phyloP scores from a whole-genome alignment of 2,329 filamentous ascomycete species.

The Plenodomus tracheiphilus region DNA sequence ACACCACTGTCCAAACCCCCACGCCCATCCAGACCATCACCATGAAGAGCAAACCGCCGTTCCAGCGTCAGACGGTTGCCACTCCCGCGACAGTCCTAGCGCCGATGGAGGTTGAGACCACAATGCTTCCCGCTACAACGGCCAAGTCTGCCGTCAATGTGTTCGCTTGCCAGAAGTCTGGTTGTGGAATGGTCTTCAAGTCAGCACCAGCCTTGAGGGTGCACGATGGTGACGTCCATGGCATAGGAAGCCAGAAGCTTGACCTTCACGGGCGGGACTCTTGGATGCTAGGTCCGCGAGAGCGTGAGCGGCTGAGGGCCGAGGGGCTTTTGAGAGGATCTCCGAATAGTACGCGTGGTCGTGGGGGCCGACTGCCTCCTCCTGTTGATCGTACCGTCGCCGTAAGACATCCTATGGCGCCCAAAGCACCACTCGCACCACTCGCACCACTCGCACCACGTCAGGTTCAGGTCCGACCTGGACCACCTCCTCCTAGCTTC shows the following conservation, averaged over 20 bases:
- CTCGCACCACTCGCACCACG: background rate
- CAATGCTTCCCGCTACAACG: background rate
- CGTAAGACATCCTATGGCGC: background rate
- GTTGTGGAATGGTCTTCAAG: constrained; percentile 19
- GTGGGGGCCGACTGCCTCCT: background rate
- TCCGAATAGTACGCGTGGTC: constrained; percentile 1
- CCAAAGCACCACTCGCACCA: no score
- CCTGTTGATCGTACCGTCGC: background rate
- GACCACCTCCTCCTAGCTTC: background rate
- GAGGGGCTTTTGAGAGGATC: constrained; percentile 13
- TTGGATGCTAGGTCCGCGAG: constrained; percentile 24
- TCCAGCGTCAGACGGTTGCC: background rate
- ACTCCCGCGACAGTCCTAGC: background rate
- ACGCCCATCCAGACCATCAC: background rate
- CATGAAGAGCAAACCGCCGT: background rate
- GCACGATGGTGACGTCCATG: constrained; percentile 27
- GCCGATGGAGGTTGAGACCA: background rate
- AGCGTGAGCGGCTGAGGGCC: constrained; percentile 17
- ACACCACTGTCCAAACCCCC: background rate
- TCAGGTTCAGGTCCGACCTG: background rate
- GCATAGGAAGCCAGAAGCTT: constrained; percentile 21
- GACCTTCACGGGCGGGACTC: constrained; percentile 25
- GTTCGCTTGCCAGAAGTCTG: constrained; percentile 14
- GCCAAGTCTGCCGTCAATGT: background rate
- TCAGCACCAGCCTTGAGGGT: constrained; percentile 24